Conservation (phyloP, 441 rosid species). For the Omphalea diandra region DNA sequence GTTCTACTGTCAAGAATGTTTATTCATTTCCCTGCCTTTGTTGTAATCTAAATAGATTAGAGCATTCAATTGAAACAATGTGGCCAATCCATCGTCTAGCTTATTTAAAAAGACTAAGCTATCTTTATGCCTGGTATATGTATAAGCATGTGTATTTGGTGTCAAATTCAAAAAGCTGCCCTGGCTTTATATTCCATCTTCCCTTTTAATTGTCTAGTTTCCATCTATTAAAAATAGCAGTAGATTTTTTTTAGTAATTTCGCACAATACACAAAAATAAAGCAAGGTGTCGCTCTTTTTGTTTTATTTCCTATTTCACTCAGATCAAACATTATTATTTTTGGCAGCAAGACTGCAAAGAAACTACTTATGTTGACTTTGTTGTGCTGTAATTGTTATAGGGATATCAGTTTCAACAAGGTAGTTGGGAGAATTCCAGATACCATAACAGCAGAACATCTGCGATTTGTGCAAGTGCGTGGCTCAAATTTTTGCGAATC, state of each 20-base stretch:
- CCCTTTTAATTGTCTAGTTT: not conserved
- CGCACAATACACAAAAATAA: not conserved
- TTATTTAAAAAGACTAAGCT: not conserved
- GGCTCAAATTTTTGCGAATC: conserved; percentile 6
- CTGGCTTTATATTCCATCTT: not conserved
- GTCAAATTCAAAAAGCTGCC: not conserved
- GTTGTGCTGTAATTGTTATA: conserved; percentile 28
- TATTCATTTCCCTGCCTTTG: not conserved
- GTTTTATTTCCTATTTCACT: conserved; percentile 1
- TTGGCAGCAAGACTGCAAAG: not conserved
- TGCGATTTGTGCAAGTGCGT: conserved; percentile 58
- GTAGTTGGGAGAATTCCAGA: conserved; percentile 56
- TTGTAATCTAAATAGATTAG: not conserved
- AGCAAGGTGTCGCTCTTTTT: not conserved
- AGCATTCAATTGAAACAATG: not conserved
- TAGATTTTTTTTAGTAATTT: not conserved
- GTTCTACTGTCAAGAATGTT: not conserved
- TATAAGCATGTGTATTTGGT: not conserved
- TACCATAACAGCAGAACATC: conserved; percentile 30
- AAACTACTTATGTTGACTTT: conserved; percentile 9
- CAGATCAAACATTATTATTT: not conserved
- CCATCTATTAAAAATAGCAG: not conserved
- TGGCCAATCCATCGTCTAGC: not conserved
- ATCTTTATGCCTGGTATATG: not conserved
- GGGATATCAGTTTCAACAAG: conserved; percentile 89